Evolutionary conservation across 345 rosid species (phyloP).

Genomic region (Eucalyptus erythrocorys): DNA sequence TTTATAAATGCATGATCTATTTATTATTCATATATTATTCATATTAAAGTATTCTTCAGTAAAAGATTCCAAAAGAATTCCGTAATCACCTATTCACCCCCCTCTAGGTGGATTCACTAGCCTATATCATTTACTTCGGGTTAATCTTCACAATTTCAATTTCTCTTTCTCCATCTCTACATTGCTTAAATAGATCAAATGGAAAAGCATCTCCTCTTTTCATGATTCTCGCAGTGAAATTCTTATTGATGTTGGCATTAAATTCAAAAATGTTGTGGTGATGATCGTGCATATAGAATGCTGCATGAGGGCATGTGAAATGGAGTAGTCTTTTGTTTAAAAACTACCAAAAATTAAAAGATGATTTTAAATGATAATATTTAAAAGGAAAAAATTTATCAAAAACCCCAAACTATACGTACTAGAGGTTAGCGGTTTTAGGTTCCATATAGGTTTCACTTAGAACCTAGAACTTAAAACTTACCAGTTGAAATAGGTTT

Average conservation of each 20-base stretch:
- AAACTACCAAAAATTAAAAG: neutral
- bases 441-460: too few species aligned
- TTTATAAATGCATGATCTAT: too few species aligned
- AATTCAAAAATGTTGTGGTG: neutral
- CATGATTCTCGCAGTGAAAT: neutral
- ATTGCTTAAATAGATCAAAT: neutral
- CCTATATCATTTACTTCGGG: neutral
- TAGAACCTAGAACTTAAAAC: too few species aligned
- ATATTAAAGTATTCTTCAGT: too few species aligned
- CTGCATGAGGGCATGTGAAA: neutral
- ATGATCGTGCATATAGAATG: neutral
- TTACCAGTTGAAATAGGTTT: accelerated
- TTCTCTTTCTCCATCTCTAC: neutral
- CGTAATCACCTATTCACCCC: too few species aligned
- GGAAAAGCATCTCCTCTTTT: neutral
- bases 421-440: too few species aligned
- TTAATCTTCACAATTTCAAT: neutral
- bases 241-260: accelerated
- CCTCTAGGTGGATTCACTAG: too few species aligned
- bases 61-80: too few species aligned
- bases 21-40: too few species aligned
- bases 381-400: accelerated
- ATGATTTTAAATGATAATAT: neutral
- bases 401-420: neutral
- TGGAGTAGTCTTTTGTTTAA: neutral